Conservation (phyloP, 2,329 filamentous ascomycete genomes). For the Clarireedia paspali region DNA sequence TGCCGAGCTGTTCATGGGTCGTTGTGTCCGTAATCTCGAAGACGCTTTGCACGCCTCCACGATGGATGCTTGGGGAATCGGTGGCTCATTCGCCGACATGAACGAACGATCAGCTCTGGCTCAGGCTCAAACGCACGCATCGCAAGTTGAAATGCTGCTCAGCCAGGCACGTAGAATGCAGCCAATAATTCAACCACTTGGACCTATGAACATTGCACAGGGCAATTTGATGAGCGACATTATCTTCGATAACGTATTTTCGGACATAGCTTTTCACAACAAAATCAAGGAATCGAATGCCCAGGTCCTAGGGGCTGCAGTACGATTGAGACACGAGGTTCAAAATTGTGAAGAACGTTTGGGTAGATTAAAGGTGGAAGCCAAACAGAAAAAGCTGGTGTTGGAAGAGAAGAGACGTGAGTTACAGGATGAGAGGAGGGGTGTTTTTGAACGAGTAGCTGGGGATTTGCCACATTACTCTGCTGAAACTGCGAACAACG, state of each 20-base stretch:
- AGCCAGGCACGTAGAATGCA: constrained; percentile 35
- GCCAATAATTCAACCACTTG: constrained; percentile 32
- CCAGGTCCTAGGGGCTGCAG: not conserved
- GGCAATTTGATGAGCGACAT: constrained; percentile 42
- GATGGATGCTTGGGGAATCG: constrained; percentile 39
- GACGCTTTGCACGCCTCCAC: constrained; percentile 35
- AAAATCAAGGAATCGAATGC: constrained; percentile 37
- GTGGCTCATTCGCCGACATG: constrained; percentile 27
- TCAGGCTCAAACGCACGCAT: constrained; percentile 45
- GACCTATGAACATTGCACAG: constrained; percentile 35
- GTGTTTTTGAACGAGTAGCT: not conserved
- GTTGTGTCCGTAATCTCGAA: constrained; percentile 33
- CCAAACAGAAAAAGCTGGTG: not conserved
- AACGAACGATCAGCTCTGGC: constrained; percentile 33
- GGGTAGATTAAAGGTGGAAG: not conserved
- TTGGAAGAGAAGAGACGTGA: not conserved
- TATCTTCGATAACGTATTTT: constrained; percentile 46
- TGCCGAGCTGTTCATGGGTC: constrained; percentile 32
- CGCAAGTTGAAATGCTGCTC: constrained; percentile 36
- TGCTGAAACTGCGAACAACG: not conserved
- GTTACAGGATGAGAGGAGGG: constrained; percentile 1
- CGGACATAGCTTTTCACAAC: constrained; percentile 43
- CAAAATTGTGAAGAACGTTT: not conserved
- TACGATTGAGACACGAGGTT: not conserved
- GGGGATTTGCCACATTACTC: not conserved